Conservation (phyloP, 495 filamentous ascomycete genomes). For the Astrothelium subdiscretum region DNA sequence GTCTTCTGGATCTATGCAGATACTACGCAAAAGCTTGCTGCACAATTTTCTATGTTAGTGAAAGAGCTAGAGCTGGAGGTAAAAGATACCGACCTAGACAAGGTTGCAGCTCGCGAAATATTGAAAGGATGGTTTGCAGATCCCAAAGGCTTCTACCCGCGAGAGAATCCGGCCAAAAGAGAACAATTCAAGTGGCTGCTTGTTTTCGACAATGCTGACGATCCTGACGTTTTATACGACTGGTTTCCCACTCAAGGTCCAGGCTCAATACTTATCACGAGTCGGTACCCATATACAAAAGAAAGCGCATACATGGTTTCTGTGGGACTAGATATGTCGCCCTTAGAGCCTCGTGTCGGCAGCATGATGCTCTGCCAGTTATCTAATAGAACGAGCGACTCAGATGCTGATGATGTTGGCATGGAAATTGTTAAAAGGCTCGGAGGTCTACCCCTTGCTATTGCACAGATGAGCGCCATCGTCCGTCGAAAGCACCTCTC, state of each 20-base stretch:
- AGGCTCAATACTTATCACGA: neutral
- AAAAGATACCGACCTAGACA: neutral
- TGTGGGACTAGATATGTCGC: neutral
- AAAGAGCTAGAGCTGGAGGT: neutral
- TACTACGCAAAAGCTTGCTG: neutral
- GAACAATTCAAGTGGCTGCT: neutral
- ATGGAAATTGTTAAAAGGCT: neutral
- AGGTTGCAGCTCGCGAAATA: neutral
- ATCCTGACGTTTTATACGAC: neutral
- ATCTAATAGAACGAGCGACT: neutral
- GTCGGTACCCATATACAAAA: neutral
- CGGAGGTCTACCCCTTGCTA: neutral
- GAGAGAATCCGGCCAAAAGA: neutral
- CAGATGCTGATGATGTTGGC: neutral
- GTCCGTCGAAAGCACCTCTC: neutral
- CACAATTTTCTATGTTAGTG: neutral
- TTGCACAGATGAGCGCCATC: slow-evolving; percentile 1
- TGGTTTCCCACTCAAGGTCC: neutral
- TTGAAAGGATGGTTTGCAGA: neutral
- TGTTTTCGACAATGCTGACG: neutral
- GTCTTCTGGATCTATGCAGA: slow-evolving; percentile 1
- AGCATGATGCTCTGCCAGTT: neutral
- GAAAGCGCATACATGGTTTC: neutral
- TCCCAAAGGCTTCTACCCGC: neutral
- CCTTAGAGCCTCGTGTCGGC: neutral